These are phyloP conservation scores for Acephala macrosclerotiorum DNA, from an alignment of 2,329 filamentous ascomycete species.

Conservation along the genomic window DNA sequence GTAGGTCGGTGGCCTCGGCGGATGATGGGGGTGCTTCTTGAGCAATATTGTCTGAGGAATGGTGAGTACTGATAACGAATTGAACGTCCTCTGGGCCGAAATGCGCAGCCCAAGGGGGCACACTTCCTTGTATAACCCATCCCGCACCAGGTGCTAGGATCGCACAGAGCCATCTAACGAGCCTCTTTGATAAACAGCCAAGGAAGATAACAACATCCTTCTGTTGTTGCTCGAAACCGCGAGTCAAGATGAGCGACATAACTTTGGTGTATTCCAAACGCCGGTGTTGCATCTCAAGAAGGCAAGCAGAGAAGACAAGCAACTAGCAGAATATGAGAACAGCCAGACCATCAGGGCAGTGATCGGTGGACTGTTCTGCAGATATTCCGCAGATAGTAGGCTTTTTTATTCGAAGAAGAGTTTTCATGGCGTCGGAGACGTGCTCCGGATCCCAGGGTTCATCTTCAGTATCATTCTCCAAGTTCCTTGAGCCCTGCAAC, in stretches of 20 bases:
- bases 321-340: slow-evolving; percentile 18
- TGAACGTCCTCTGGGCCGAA: slow-evolving; percentile 6
- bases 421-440: slow-evolving; percentile 10
- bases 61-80: slow-evolving; percentile 7
- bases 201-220: slow-evolving; percentile 1
- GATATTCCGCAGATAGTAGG: slow-evolving; percentile 15
- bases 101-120: slow-evolving; percentile 16
- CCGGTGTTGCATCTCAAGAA: slow-evolving; percentile 16
- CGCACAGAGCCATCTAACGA: slow-evolving; percentile 12
- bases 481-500: not conserved
- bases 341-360: slow-evolving; percentile 8
- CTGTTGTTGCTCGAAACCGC: not conserved
- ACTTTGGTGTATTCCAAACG: slow-evolving; percentile 12
- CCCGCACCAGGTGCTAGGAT: slow-evolving; percentile 10
- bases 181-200: slow-evolving; percentile 12
- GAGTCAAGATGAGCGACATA: not conserved
- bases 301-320: slow-evolving; percentile 15
- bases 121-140: slow-evolving; percentile 17
- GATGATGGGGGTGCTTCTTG: slow-evolving; percentile 15
- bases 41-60: not conserved
- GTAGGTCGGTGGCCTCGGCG: slow-evolving; percentile 7
- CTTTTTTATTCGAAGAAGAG: slow-evolving; percentile 12
- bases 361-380: slow-evolving; percentile 7
- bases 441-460: slow-evolving; percentile 11
- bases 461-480: not conserved